phyloP scores from a whole-genome alignment of 176 grass and related monocot genomes.

The Sorghum bicolor region DNA sequence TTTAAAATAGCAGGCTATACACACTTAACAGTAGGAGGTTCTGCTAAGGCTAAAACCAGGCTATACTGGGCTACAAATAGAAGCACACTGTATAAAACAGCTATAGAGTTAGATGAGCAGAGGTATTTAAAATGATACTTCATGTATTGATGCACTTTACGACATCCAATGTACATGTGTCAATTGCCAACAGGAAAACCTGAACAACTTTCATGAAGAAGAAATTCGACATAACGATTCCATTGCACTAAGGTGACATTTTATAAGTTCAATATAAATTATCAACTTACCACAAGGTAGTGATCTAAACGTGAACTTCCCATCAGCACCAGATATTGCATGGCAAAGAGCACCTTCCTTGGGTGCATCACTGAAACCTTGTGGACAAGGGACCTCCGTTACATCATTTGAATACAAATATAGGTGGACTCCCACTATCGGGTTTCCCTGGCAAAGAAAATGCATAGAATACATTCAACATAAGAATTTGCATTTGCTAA shows the following conservation, averaged over 20 bases:
- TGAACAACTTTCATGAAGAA: not conserved
- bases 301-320: slow-evolving; percentile 84
- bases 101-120: not conserved
- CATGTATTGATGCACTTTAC: not conserved
- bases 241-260: not conserved
- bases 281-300: slow-evolving; percentile 87
- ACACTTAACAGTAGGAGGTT: not conserved
- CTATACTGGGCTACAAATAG: not conserved
- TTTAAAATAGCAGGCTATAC: not conserved
- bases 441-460: slow-evolving; percentile 68
- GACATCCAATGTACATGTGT: not conserved
- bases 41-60: not conserved
- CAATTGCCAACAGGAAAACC: not conserved
- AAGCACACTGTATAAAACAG: not conserved
- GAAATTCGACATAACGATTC: not conserved
- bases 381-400: slow-evolving; percentile 53
- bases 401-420: slow-evolving; percentile 93
- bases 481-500: slow-evolving; percentile 17
- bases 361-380: slow-evolving; percentile 59
- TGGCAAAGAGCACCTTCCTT: slow-evolving; percentile 81
- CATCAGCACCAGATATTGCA: slow-evolving; percentile 77
- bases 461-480: not conserved
- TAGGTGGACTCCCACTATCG: slow-evolving; percentile 86
- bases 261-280: slow-evolving; percentile 27
- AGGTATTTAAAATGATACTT: not conserved